Base-by-base conservation (phyloP, 1,284 basidiomycete genomes). In the Naganishia sp. region DNA sequence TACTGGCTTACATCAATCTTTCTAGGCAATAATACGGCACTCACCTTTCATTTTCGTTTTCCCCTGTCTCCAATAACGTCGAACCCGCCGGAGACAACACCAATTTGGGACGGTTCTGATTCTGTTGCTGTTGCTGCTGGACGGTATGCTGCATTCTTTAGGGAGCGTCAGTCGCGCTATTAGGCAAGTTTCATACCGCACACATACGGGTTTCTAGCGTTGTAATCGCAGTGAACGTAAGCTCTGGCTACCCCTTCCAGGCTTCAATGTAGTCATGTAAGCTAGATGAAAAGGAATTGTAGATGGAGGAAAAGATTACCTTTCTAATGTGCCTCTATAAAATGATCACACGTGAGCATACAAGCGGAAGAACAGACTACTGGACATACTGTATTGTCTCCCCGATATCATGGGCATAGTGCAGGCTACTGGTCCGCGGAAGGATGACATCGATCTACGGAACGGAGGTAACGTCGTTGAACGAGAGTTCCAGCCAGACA, bases 361-460 rank as follows among this genome's bases (percentile, higher is more conserved):
- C 3, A 23, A 11, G 6, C 7, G 13, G 32, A 35, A 42, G 31
- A 4, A 50, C 3, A n/a, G 21, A 11, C 6, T 18, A 23, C 5
- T 6, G 9, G 18, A 47, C 65, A 47, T 74, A 78, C 73, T 79
- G 78, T 25, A 78, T 76, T 10, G 78, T 80, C 73, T 81, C 80
- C 21, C 80, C 81, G 0, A 81, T 68, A 69, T 83, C 79, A 67
- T 82, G 81, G 9, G 81, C 80, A 54, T 76, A 76, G 42, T 81
- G 80, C 7, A 83, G 70, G 0, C 77, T 73, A 13, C 79, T 81
- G 1, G 76, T 69, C 18, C 72, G 68, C 0, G 82, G 82, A 2
- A 83, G 72, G 50, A 83, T 80, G 21, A 82, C 77, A 61, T 81
- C 79, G 31, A 80, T 72, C 53, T 65, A 42, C 23, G 13, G 18